Percentiles rank a stretch among this genome's conserved stretches.
Evolutionary conservation across 805 yeast species (phyloP).

Genomic region (Kuraishia ogatae): DNA sequence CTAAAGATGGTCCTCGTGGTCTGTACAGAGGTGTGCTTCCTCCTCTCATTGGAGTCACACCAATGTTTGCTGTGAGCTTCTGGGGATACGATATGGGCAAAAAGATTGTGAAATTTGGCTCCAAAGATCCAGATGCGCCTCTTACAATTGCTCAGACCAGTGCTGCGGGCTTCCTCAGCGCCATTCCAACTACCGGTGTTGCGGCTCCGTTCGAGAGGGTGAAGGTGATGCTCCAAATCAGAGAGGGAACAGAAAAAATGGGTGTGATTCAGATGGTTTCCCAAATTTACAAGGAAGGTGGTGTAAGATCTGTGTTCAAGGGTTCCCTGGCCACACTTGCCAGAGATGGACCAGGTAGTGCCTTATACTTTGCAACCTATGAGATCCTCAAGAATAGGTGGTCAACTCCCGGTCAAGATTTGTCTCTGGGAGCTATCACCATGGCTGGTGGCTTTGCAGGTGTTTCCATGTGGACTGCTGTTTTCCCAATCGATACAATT

Average conservation of each 20-base stretch:
- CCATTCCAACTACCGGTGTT: conserved; percentile 88
- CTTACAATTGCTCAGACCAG: conserved; percentile 67
- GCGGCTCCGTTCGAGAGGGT: conserved; percentile 98
- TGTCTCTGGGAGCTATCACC: conserved; percentile 68
- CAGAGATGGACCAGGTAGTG: conserved; percentile 97
- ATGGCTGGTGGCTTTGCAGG: conserved; percentile 96
- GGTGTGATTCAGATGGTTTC: conserved; percentile 54
- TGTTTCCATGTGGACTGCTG: conserved; percentile 92
- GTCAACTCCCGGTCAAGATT: conserved; percentile 37
- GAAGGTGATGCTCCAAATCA: conserved; percentile 86
- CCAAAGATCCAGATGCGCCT: conserved; percentile 21
- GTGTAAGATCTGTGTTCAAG: conserved; percentile 74
- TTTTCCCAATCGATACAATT: conserved; percentile 94
- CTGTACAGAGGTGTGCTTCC: conserved; percentile 92
- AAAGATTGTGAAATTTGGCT: conserved; percentile 42
- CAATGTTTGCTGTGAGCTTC: conserved; percentile 96
- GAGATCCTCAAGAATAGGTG: conserved; percentile 66
- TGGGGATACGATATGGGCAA: conserved; percentile 98
- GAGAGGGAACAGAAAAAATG: conserved; percentile 35
- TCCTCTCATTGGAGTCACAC: conserved; percentile 93
- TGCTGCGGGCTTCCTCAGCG: conserved; percentile 90
- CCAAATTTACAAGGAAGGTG: conserved; percentile 71
- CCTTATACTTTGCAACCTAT: conserved; percentile 90
- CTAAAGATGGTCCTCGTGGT: conserved; percentile 70
- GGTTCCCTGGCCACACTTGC: conserved; percentile 91